Percentiles rank a stretch among this genome's conserved stretches.
phyloP scores from a whole-genome alignment of 768 basidiomycete genomes.

The Rhizopogon salebrosus region DNA sequence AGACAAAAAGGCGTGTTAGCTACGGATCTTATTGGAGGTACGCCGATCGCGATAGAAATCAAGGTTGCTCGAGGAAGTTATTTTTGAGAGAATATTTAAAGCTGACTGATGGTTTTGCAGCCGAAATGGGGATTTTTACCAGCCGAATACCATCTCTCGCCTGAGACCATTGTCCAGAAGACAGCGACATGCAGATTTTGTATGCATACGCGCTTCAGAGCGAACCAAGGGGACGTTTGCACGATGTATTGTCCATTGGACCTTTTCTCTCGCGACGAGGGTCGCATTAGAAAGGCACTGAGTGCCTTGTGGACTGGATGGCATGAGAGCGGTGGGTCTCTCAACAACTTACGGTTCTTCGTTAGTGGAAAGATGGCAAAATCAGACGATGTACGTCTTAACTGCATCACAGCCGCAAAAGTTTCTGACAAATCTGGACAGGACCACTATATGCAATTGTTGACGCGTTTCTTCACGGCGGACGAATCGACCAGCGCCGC shows the following conservation, averaged over 20 bases:
- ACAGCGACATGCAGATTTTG: slow-evolving; percentile 80
- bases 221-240: slow-evolving; percentile 26
- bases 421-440: background rate
- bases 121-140: slow-evolving; percentile 98
- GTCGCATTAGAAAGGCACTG: slow-evolving; percentile 64
- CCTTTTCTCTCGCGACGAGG: slow-evolving; percentile 67
- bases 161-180: slow-evolving; percentile 55
- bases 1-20: slow-evolving; percentile 63
- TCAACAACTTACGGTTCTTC: slow-evolving; percentile 85
- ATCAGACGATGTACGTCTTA: slow-evolving; percentile 51
- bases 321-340: slow-evolving; percentile 52
- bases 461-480: slow-evolving; percentile 10
- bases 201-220: slow-evolving; percentile 70
- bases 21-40: slow-evolving; percentile 69
- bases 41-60: slow-evolving; percentile 73
- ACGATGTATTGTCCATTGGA: slow-evolving; percentile 83
- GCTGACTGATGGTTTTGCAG: slow-evolving; percentile 34
- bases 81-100: background rate
- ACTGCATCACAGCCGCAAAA: background rate
- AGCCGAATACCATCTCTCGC: slow-evolving; percentile 51
- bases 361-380: slow-evolving; percentile 53
- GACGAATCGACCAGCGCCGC: slow-evolving; percentile 6
- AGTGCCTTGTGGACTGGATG: slow-evolving; percentile 68
- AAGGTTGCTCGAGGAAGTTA: slow-evolving; percentile 53
- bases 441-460: background rate